These are phyloP conservation scores for Penicillium hesseltinei DNA, from an alignment of 2,329 filamentous ascomycete species.

Conservation along the genomic window DNA sequence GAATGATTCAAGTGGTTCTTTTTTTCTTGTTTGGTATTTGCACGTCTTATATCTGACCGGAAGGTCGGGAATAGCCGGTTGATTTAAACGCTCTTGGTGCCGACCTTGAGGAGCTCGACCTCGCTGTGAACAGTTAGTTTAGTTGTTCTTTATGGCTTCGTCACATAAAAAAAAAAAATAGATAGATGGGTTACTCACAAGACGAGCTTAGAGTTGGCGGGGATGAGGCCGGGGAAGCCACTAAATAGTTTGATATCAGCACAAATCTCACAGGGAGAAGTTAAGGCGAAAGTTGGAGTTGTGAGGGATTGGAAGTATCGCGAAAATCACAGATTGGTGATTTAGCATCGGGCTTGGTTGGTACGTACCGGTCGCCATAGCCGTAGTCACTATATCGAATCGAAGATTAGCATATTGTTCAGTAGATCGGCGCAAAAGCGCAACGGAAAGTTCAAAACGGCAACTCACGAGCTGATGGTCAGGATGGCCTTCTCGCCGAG, in stretches of 20 bases:
- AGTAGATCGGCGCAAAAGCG: not conserved
- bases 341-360: not conserved
- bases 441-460: not conserved
- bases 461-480: constrained; percentile 70
- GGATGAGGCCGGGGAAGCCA: constrained; percentile 77
- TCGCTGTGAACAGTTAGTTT: constrained; percentile 50
- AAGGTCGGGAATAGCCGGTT: not conserved
- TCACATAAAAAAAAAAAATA: not conserved
- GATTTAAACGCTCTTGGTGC: constrained; percentile 46
- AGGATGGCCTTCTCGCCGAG: constrained; percentile 86
- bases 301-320: not conserved
- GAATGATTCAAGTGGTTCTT: not conserved
- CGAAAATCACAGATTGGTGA: not conserved
- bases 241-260: constrained; percentile 42
- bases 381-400: constrained; percentile 34
- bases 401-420: constrained; percentile 12
- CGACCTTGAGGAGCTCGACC: constrained; percentile 66
- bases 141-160: not conserved
- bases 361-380: constrained; percentile 42
- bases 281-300: not conserved
- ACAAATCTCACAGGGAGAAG: not conserved
- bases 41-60: not conserved
- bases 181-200: constrained; percentile 64
- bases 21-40: not conserved
- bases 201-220: constrained; percentile 70